These are phyloP conservation scores for Sporothrix sp. DNA, from an alignment of 2,329 filamentous ascomycete genomes.

Conservation along the genomic window DNA sequence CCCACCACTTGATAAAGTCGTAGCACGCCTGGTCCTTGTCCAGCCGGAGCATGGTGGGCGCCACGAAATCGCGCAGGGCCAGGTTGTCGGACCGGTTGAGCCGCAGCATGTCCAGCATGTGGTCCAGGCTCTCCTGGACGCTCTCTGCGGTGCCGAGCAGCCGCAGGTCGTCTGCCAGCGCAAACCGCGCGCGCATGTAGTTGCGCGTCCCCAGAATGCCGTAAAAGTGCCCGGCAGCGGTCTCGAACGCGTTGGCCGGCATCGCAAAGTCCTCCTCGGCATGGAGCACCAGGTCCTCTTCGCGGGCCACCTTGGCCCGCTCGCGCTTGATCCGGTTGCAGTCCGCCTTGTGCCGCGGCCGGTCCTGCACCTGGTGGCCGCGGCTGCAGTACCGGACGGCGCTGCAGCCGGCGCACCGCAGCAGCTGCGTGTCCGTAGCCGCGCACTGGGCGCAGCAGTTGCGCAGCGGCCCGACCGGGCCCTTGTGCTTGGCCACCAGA, in stretches of 20 bases:
- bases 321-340: conserved; percentile 20
- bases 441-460: neutral
- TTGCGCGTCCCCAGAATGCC: conserved; percentile 22
- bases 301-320: conserved; percentile 15
- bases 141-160: conserved; percentile 21
- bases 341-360: conserved; percentile 19
- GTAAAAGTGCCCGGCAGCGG: conserved; percentile 28
- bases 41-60: conserved; percentile 23
- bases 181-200: conserved; percentile 29
- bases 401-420: conserved; percentile 20
- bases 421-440: conserved; percentile 1
- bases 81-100: conserved; percentile 14
- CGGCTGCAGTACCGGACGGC: conserved; percentile 22
- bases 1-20: conserved; percentile 40
- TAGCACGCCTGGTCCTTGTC: conserved; percentile 30
- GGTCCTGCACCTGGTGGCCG: conserved; percentile 20
- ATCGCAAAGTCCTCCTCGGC: neutral
- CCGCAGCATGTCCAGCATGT: conserved; percentile 12
- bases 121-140: neutral
- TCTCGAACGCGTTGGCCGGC: conserved; percentile 21
- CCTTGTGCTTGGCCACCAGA: neutral
- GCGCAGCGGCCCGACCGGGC: neutral
- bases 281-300: conserved; percentile 15
- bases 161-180: conserved; percentile 22
- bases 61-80: conserved; percentile 13